Conservation (phyloP, 176 grass and related monocot genomes). For the Rhipidocladum racemiflorum region DNA sequence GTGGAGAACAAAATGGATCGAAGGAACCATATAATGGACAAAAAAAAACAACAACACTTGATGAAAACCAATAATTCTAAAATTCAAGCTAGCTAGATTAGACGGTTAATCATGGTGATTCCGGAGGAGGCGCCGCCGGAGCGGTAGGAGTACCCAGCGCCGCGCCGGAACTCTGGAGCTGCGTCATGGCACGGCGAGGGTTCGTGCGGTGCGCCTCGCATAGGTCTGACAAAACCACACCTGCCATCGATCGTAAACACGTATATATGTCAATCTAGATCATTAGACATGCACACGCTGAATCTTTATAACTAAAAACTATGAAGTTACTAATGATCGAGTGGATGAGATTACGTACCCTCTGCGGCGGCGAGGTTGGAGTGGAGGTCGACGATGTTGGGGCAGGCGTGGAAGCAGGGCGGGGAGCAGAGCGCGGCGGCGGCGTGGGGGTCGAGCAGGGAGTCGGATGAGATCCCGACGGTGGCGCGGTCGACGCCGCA, state of each 20-base stretch:
- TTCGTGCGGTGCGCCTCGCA: slow-evolving; percentile 30
- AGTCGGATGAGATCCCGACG: slow-evolving; percentile 76
- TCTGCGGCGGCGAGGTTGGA: slow-evolving; percentile 74
- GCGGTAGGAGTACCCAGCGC: neutral
- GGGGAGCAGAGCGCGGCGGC: slow-evolving; percentile 48
- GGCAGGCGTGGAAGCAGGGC: slow-evolving; percentile 55
- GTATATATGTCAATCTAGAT: neutral
- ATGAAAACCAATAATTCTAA: neutral
- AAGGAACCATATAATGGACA: neutral
- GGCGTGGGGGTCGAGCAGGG: slow-evolving; percentile 50
- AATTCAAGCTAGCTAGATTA: neutral
- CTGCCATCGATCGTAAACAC: neutral
- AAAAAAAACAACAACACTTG: neutral
- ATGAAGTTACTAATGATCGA: too few species aligned
- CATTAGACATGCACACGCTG: neutral
- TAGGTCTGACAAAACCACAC: slow-evolving; percentile 25
- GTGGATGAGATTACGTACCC: too few species aligned
- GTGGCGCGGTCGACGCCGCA: slow-evolving; percentile 65
- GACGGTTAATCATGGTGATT: too few species aligned
- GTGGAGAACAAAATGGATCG: too few species aligned
- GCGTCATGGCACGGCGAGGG: slow-evolving; percentile 23
- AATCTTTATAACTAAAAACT: too few species aligned
- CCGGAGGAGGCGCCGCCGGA: neutral
- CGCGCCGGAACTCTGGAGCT: slow-evolving; percentile 25
- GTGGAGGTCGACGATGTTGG: slow-evolving; percentile 79